Percentiles rank a stretch among this genome's conserved stretches.
phyloP scores from a whole-genome alignment of 768 basidiomycete species.

The Gyrodon lividus region DNA sequence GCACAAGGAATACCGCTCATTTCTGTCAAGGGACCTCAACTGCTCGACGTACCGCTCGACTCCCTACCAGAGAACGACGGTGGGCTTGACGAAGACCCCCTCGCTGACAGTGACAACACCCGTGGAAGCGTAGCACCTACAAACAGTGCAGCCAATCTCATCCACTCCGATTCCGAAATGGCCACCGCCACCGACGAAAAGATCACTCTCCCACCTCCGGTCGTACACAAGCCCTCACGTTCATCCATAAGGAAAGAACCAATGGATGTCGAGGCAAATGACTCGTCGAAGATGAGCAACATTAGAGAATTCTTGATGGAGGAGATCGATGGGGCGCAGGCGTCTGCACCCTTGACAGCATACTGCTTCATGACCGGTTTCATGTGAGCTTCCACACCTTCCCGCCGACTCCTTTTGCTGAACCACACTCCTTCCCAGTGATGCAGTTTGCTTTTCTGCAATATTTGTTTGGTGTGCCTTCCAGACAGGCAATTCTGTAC shows the following conservation, averaged over 20 bases:
- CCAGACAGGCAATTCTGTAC: slow-evolving; percentile 76
- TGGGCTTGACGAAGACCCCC: not conserved
- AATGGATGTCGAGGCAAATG: slow-evolving; percentile 19
- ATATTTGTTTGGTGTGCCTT: slow-evolving; percentile 85
- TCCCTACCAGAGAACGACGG: slow-evolving; percentile 11
- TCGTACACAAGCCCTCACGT: not conserved
- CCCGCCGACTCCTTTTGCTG: not conserved
- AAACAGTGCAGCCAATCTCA: not conserved
- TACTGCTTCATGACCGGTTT: slow-evolving; percentile 82
- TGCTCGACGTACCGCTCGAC: slow-evolving; percentile 7
- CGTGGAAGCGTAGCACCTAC: not conserved
- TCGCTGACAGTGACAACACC: not conserved
- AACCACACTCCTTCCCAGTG: slow-evolving; percentile 37
- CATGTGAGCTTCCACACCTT: slow-evolving; percentile 45
- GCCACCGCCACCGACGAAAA: not conserved
- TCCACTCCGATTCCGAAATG: slow-evolving; percentile 1
- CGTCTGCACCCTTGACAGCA: slow-evolving; percentile 53
- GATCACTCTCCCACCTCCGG: not conserved
- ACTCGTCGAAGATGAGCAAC: slow-evolving; percentile 1
- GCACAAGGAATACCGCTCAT: slow-evolving; percentile 19
- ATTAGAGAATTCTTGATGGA: slow-evolving; percentile 17
- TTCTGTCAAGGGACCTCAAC: not conserved
- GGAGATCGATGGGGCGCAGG: slow-evolving; percentile 27
- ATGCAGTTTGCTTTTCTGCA: slow-evolving; percentile 73
- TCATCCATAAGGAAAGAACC: not conserved